Evolutionary conservation across 805 yeast species (phyloP).

Genomic region (Kazachstania martiniae): DNA sequence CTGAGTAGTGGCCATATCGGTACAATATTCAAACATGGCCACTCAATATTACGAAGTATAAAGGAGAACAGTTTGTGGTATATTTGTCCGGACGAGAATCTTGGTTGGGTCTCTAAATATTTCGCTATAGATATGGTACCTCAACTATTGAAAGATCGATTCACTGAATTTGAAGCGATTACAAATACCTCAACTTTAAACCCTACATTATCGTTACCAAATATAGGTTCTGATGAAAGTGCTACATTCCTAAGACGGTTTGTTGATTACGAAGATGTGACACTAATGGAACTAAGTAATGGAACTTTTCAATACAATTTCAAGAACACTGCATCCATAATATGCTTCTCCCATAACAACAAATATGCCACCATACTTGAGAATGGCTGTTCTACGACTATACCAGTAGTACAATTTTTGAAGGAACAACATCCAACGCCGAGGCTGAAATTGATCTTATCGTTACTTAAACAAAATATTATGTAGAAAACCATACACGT

Average conservation of each 20-base stretch:
- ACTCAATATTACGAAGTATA: conserved; percentile 58
- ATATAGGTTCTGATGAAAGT: conserved; percentile 39
- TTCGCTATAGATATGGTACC: conserved; percentile 31
- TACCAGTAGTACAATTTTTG: too few relatives aligned
- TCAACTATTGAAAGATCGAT: conserved; percentile 44
- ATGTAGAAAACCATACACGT: too few relatives aligned
- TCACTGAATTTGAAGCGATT: conserved; percentile 73
- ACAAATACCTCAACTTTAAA: conserved; percentile 68
- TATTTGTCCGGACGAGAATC: conserved; percentile 34
- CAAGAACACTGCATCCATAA: conserved; percentile 25
- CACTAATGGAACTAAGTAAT: conserved; percentile 83
- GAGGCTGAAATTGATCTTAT: too few relatives aligned
- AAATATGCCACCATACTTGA: too few relatives aligned
- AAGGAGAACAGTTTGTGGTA: conserved; percentile 53
- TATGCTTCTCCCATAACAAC: too few relatives aligned
- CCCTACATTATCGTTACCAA: conserved; percentile 51
- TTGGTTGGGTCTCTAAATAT: conserved; percentile 39
- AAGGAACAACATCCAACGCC: too few relatives aligned
- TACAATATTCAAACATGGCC: conserved; percentile 77
- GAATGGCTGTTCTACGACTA: too few relatives aligned
- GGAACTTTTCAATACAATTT: conserved; percentile 89
- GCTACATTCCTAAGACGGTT: conserved; percentile 68
- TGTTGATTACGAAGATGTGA: conserved; percentile 61
- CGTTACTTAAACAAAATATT: too few relatives aligned
- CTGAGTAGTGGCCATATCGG: conserved; percentile 79